Percentiles rank a stretch among this genome's conserved stretches.
Evolutionary conservation across 306 rosid genomes (phyloP).

Genomic region (Delonix regia): DNA sequence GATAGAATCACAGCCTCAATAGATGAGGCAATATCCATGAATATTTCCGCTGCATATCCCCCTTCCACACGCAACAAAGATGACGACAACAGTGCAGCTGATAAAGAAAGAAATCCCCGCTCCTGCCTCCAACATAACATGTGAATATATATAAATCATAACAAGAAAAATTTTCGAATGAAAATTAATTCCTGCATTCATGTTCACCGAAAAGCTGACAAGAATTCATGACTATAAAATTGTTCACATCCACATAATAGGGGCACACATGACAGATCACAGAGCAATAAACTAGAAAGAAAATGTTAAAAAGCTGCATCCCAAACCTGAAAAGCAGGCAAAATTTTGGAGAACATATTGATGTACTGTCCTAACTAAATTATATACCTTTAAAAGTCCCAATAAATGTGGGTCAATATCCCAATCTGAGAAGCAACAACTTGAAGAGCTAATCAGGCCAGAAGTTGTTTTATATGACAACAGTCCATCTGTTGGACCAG

Average conservation of each 20-base stretch:
- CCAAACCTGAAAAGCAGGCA: constrained; percentile 20
- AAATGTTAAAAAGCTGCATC: constrained; percentile 2
- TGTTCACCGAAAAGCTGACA: constrained; percentile 10
- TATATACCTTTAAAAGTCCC: constrained; percentile 78
- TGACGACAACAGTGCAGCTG: constrained; percentile 88
- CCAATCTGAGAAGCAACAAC: constrained; percentile 78
- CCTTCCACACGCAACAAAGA: constrained; percentile 63
- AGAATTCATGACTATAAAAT: background rate
- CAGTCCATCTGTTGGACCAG: constrained; percentile 78
- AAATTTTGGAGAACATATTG: background rate
- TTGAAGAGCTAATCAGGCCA: constrained; percentile 72
- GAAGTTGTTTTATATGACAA: constrained; percentile 81
- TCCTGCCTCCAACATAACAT: constrained; percentile 63
- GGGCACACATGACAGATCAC: background rate
- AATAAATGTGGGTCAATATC: constrained; percentile 80
- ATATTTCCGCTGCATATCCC: constrained; percentile 64
- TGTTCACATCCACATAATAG: constrained; percentile 6
- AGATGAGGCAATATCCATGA: constrained; percentile 80
- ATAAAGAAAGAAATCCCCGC: constrained; percentile 91
- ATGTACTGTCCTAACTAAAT: constrained; percentile 2
- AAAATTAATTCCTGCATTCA: constrained; percentile 31
- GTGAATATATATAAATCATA: background rate
- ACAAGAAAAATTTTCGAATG: background rate
- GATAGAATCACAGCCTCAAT: constrained; percentile 85
- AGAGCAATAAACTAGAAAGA: background rate